phyloP scores from a whole-genome alignment of 2,329 filamentous ascomycete genomes.

The Beauveria sp. region DNA sequence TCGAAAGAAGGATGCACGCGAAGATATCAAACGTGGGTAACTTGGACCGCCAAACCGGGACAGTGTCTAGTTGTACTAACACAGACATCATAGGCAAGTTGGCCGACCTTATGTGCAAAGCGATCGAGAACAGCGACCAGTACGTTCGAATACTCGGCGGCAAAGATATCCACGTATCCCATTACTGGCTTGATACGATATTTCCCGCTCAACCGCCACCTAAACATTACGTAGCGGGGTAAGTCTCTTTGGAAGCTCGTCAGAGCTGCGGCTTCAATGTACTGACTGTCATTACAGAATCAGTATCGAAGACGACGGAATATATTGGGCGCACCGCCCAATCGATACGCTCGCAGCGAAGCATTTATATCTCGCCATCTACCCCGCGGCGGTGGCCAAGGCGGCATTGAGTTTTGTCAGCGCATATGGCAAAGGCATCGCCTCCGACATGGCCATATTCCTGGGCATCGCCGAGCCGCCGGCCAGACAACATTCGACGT shows the following conservation, averaged over 20 bases:
- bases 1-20: conserved; percentile 40
- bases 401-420: conserved; percentile 46
- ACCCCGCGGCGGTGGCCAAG: conserved; percentile 43
- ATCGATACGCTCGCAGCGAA: conserved; percentile 41
- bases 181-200: conserved; percentile 53
- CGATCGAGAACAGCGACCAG: conserved; percentile 32
- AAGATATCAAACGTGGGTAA: conserved; percentile 40
- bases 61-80: neutral
- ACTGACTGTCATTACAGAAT: conserved; percentile 29
- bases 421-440: conserved; percentile 39
- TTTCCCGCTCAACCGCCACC: conserved; percentile 54
- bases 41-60: neutral
- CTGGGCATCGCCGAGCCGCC: conserved; percentile 34
- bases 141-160: conserved; percentile 39
- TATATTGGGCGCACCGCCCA: conserved; percentile 39
- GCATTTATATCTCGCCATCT: conserved; percentile 41
- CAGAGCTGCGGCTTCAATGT: neutral
- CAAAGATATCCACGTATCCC: conserved; percentile 38
- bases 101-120: conserved; percentile 29
- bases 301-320: conserved; percentile 39
- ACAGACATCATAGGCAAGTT: conserved; percentile 22
- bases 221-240: conserved; percentile 53
- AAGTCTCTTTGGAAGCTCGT: conserved; percentile 17
- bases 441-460: conserved; percentile 33
- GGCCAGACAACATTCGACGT: conserved; percentile 20